Conservation (phyloP, 2,329 filamentous ascomycete genomes). For the Aquanectria penicillioides region DNA sequence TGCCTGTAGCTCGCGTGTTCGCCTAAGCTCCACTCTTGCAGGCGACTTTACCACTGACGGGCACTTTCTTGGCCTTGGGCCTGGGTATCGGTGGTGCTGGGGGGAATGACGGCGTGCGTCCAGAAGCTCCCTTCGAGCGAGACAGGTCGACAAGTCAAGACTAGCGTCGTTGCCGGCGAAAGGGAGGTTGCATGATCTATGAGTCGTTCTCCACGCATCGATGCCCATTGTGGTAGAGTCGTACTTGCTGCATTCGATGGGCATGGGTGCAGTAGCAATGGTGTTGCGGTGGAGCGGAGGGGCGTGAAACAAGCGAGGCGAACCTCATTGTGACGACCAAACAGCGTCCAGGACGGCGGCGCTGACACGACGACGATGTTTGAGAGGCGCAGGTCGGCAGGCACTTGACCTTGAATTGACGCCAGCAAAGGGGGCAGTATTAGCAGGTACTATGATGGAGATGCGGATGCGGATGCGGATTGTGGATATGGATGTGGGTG, state of each 20-base stretch:
- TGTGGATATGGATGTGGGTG: slow-evolving; percentile 4
- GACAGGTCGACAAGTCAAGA: slow-evolving; percentile 19
- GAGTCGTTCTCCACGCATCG: slow-evolving; percentile 24
- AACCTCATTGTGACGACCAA: neutral
- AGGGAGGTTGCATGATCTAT: slow-evolving; percentile 38
- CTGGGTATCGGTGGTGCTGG: slow-evolving; percentile 12
- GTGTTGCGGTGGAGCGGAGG: slow-evolving; percentile 25
- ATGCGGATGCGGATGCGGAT: slow-evolving; percentile 11
- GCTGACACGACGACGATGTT: slow-evolving; percentile 10
- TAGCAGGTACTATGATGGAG: too few relatives aligned
- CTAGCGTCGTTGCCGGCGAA: slow-evolving; percentile 37
- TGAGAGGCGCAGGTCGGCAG: slow-evolving; percentile 5
- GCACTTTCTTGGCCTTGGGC: neutral
- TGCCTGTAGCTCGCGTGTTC: slow-evolving; percentile 18
- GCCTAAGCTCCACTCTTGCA: slow-evolving; percentile 17
- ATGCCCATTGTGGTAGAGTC: slow-evolving; percentile 18
- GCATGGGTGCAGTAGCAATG: neutral
- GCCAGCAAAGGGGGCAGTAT: slow-evolving; percentile 14
- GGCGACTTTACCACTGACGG: slow-evolving; percentile 7
- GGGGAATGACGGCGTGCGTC: slow-evolving; percentile 16
- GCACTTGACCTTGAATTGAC: slow-evolving; percentile 13
- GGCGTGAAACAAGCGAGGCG: slow-evolving; percentile 17
- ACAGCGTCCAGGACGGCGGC: neutral
- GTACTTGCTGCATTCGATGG: neutral
- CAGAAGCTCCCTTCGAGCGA: slow-evolving; percentile 43